These are phyloP conservation scores for Zymoseptoria brevis DNA, from an alignment of 2,329 filamentous ascomycete species.

Conservation along the genomic window DNA sequence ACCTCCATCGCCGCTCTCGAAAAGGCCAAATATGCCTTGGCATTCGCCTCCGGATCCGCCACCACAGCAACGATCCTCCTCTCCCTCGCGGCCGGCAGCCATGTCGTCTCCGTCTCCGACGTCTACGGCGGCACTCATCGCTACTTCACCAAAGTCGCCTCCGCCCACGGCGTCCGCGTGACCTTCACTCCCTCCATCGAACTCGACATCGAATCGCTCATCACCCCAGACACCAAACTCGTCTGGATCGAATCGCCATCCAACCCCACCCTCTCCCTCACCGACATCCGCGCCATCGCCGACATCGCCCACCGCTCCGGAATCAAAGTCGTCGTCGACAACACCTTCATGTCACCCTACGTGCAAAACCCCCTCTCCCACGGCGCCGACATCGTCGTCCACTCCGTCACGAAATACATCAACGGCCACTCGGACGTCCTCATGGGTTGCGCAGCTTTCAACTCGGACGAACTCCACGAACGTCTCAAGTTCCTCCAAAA, in stretches of 20 bases:
- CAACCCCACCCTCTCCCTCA: conserved; percentile 86
- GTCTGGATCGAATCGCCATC: conserved; percentile 96
- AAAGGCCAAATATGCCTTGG: conserved; percentile 83
- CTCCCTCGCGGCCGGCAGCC: conserved; percentile 79
- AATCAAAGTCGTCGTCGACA: conserved; percentile 95
- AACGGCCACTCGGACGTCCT: conserved; percentile 94
- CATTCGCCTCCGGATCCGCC: conserved; percentile 88
- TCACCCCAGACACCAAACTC: conserved; percentile 80
- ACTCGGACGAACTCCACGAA: conserved; percentile 68
- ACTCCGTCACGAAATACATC: conserved; percentile 98
- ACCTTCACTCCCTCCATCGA: conserved; percentile 93
- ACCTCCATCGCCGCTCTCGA: conserved; percentile 83
- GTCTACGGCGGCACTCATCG: conserved; percentile 97
- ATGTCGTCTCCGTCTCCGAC: conserved; percentile 93
- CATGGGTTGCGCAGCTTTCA: conserved; percentile 96
- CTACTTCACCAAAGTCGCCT: conserved; percentile 97
- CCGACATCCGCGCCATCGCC: conserved; percentile 83
- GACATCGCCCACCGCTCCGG: conserved; percentile 77
- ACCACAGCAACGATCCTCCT: conserved; percentile 91
- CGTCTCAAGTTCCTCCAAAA: conserved; percentile 90
- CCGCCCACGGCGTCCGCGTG: conserved; percentile 86
- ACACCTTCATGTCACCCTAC: conserved; percentile 95
- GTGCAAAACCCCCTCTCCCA: conserved; percentile 93
- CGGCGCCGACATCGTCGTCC: conserved; percentile 92
- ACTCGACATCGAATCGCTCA: conserved; percentile 74